Conservation (phyloP, 192 early-diverging fungal genomes). For the Umbelopsis sp. region DNA sequence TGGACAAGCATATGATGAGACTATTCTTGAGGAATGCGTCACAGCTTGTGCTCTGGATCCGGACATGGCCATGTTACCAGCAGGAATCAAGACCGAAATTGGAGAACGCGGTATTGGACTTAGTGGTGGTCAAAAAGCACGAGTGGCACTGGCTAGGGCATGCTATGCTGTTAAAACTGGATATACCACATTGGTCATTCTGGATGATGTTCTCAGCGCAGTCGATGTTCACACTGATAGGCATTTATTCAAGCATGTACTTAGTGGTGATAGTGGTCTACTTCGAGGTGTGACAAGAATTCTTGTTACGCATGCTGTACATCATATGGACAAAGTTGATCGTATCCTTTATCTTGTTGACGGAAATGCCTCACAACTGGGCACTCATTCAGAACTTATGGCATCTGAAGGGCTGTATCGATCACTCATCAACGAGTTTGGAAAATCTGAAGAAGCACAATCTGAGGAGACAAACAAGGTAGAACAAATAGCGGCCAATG, state of each 20-base stretch:
- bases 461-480: not conserved
- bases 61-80: conserved; percentile 83
- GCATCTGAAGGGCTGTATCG: not conserved
- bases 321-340: conserved; percentile 19
- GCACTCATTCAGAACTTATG: conserved; percentile 22
- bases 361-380: not conserved
- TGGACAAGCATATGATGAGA: conserved; percentile 70
- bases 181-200: conserved; percentile 65
- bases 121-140: conserved; percentile 89
- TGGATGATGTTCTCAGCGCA: conserved; percentile 80
- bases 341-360: conserved; percentile 8
- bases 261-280: conserved; percentile 45
- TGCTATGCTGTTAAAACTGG: conserved; percentile 59
- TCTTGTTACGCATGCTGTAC: conserved; percentile 81
- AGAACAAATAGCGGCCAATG: not conserved
- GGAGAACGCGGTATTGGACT: conserved; percentile 87
- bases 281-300: conserved; percentile 78
- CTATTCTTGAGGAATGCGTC: conserved; percentile 78
- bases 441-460: not conserved
- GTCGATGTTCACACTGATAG: conserved; percentile 51
- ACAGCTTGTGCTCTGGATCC: conserved; percentile 80
- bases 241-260: conserved; percentile 67
- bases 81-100: conserved; percentile 91
- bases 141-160: conserved; percentile 78
- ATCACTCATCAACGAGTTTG: conserved; percentile 16